Conservation (phyloP, 225 moss, liverwort and hornwort species). For the Polytrichum commune region DNA sequence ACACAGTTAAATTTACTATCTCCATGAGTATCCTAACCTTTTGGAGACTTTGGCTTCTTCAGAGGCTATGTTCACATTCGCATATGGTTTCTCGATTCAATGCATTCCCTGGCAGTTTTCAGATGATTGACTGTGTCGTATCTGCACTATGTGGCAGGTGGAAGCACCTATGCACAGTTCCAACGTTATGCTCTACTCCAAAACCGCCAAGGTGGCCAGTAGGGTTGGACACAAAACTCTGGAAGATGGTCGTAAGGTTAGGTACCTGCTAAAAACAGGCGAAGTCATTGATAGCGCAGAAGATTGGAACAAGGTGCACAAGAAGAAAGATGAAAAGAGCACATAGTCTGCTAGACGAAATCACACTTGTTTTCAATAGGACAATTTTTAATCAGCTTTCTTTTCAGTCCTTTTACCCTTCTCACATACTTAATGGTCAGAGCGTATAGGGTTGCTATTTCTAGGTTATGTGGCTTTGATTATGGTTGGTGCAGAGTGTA, state of each 20-base stretch:
- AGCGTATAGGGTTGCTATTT: too few relatives aligned
- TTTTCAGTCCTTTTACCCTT: not conserved
- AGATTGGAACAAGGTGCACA: slow-evolving; percentile 89
- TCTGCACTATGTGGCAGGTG: slow-evolving; percentile 36
- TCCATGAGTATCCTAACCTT: too few relatives aligned
- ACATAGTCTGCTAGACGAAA: slow-evolving; percentile 11
- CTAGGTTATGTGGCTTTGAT: too few relatives aligned
- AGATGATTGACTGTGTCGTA: slow-evolving; percentile 4
- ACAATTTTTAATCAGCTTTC: not conserved
- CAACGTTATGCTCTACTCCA: slow-evolving; percentile 97
- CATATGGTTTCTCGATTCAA: too few relatives aligned
- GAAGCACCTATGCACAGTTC: slow-evolving; percentile 96
- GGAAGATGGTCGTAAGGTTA: slow-evolving; percentile 80
- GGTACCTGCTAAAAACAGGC: slow-evolving; percentile 84
- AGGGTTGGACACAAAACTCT: slow-evolving; percentile 92
- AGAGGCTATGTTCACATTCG: too few relatives aligned
- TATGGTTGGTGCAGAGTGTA: too few relatives aligned
- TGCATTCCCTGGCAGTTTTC: too few relatives aligned
- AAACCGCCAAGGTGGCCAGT: slow-evolving; percentile 84
- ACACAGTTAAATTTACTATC: not conserved
- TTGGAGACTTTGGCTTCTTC: too few relatives aligned
- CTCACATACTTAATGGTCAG: not conserved
- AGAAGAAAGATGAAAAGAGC: slow-evolving; percentile 76
- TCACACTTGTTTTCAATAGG: not conserved
- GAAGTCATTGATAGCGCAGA: slow-evolving; percentile 79